Evolutionary conservation across 257 asterid genomes (phyloP).

Genomic region (Solanum piurae): DNA sequence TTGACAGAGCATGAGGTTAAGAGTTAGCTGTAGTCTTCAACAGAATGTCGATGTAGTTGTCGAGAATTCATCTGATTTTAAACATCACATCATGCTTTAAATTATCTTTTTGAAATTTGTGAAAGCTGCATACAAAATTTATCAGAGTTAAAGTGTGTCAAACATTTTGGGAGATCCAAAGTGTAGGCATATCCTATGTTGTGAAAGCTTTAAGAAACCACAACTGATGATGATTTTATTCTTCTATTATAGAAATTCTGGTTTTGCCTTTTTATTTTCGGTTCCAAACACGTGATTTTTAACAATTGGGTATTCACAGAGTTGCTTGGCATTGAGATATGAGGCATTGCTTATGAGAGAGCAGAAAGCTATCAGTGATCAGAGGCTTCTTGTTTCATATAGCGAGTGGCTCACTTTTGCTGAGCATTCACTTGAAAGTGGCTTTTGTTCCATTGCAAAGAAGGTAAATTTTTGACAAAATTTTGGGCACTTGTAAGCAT

Average conservation of each 20-base stretch:
- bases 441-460: conserved; percentile 50
- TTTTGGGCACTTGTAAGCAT: neutral
- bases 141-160: neutral
- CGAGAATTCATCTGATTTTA: neutral
- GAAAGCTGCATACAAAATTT: neutral
- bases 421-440: conserved; percentile 53
- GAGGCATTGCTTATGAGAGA: conserved; percentile 85
- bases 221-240: neutral
- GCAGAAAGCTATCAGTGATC: conserved; percentile 30
- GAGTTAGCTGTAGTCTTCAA: neutral
- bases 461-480: conserved; percentile 32
- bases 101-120: neutral
- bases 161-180: neutral
- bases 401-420: conserved; percentile 68
- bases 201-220: neutral
- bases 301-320: conserved; percentile 27
- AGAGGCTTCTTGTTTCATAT: conserved; percentile 45
- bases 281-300: neutral
- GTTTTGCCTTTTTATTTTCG: neutral
- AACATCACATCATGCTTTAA: neutral
- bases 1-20: neutral
- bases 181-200: neutral
- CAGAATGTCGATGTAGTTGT: neutral
- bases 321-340: conserved; percentile 84
- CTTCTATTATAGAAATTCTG: neutral